Evolutionary conservation across 192 early-diverging fungal species (phyloP).

Genomic region (Coemansia sp.): DNA sequence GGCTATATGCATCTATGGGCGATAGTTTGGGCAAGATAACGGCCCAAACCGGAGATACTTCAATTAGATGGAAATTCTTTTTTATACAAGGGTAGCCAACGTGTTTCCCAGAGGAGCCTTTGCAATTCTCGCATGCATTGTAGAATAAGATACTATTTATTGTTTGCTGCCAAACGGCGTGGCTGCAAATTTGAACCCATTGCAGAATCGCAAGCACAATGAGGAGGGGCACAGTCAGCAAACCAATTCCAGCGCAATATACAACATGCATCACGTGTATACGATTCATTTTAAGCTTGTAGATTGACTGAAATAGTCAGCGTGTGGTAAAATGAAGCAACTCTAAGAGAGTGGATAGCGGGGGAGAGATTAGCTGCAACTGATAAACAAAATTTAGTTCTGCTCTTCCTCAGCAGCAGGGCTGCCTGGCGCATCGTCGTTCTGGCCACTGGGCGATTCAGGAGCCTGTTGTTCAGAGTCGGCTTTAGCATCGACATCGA

Average conservation of each 20-base stretch:
- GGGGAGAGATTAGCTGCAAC: background rate
- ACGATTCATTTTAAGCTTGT: too few relatives aligned
- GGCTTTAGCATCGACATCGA: background rate
- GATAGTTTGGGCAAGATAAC: background rate
- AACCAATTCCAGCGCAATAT: background rate
- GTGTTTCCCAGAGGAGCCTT: background rate
- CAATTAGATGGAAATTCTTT: too few relatives aligned
- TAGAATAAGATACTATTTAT: conserved; percentile 2
- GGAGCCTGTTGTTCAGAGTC: background rate
- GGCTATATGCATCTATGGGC: background rate
- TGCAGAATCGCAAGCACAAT: background rate
- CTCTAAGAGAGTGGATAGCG: too few relatives aligned
- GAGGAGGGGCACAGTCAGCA: background rate
- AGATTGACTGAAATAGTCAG: background rate
- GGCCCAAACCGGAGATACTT: background rate
- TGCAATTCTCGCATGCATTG: background rate
- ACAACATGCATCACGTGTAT: background rate
- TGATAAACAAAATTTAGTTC: background rate
- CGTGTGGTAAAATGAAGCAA: background rate
- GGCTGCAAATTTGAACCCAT: background rate
- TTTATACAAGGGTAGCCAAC: background rate
- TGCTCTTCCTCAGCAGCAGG: background rate
- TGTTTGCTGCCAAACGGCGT: background rate
- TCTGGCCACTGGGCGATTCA: background rate
- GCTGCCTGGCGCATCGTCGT: background rate